Evolutionary conservation across 2,329 filamentous ascomycete species (phyloP), one percentile per base, ranked within the genome.

Genomic region (Talaromyces sp.): DNA sequence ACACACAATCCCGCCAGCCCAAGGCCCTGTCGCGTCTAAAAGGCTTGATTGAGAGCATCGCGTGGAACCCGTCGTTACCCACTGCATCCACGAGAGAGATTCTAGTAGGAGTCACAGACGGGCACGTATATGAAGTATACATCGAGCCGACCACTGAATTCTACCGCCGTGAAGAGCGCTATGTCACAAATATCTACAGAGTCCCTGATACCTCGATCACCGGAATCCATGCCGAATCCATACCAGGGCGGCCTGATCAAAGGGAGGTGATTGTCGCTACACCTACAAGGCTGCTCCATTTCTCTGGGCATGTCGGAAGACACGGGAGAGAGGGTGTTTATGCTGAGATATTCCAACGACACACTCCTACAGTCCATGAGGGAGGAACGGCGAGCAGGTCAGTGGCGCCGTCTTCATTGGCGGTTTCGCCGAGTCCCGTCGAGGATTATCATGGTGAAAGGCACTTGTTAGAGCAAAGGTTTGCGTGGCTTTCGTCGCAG

Each of bases 81-180:
- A 98, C 93, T 9, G 91, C 93, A 3, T 96, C 92, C 1, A 99
- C 95, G 3, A 84, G 95, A 60, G 95, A 99, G 80, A 98, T 99
- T 41, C 80, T 99, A 9, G 77, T 99, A 32, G 95, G 95, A 35
- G 89, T 92, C 10, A 86, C 90, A n/a, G 95, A 98, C 76, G 95
- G 95, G 27, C 95, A 91, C 73, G 86, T 99, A 32, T 98, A 96
- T 76, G 95, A 99, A 76, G 89, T 89, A 19, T 98, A 91, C 69
- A 93, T 99, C 70, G 95, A 99, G 75, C 92, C 92, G 3, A 90
- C 91, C 14, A 92, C 89, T 55, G 95, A 98, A 73, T 97, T 97
- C 77, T 98, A 97, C 76, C 86, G 91, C 66, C 89, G 93, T 71
- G 93, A 98, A 75, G 95, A 99, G 73, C 92, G 91, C 75, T 96